Percentiles rank a stretch among this genome's conserved stretches.
Conservation (phyloP, 768 basidiomycete genomes). For the Hygrocybe coccinea region DNA sequence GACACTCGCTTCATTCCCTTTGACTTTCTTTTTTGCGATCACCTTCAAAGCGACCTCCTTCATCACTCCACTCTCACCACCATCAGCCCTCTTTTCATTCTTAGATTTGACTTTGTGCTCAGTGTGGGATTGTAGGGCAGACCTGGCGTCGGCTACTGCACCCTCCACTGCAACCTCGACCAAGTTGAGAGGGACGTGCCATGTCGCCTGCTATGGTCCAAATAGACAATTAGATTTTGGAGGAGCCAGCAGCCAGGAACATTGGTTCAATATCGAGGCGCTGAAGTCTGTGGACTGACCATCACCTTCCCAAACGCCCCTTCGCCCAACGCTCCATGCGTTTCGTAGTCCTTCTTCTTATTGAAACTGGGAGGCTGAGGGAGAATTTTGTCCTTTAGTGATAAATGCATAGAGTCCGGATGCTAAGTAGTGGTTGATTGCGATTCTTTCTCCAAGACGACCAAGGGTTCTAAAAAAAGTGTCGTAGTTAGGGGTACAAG, state of each 20-base stretch:
- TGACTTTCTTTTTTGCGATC: conserved; percentile 93
- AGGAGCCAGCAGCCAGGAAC: conserved; percentile 1
- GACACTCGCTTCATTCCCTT: conserved; percentile 82
- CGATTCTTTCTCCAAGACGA: too few species aligned
- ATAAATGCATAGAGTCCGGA: conserved; percentile 2
- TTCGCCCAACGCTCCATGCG: conserved; percentile 67
- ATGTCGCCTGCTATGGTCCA: conserved; percentile 58
- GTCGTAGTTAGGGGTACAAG: too few species aligned
- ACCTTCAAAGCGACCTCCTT: conserved; percentile 85
- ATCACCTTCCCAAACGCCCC: conserved; percentile 92
- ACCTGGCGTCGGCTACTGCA: conserved; percentile 39
- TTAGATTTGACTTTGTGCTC: conserved; percentile 9
- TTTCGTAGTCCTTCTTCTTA: conserved; percentile 81
- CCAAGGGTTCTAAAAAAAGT: too few species aligned
- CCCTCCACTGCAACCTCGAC: conserved; percentile 53
- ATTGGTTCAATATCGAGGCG: not conserved
- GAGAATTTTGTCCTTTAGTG: conserved; percentile 49
- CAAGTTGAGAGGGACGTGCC: conserved; percentile 68
- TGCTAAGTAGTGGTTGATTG: too few species aligned
- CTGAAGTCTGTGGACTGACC: conserved; percentile 34
- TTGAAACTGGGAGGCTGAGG: conserved; percentile 80
- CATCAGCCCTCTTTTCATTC: conserved; percentile 2
- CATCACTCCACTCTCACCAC: conserved; percentile 31
- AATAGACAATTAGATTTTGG: not conserved
- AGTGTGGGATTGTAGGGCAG: not conserved